Percentiles rank a stretch among this genome's conserved stretches.
Evolutionary conservation across 345 rosid species (phyloP).

Genomic region (Sonneratia caseolaris): DNA sequence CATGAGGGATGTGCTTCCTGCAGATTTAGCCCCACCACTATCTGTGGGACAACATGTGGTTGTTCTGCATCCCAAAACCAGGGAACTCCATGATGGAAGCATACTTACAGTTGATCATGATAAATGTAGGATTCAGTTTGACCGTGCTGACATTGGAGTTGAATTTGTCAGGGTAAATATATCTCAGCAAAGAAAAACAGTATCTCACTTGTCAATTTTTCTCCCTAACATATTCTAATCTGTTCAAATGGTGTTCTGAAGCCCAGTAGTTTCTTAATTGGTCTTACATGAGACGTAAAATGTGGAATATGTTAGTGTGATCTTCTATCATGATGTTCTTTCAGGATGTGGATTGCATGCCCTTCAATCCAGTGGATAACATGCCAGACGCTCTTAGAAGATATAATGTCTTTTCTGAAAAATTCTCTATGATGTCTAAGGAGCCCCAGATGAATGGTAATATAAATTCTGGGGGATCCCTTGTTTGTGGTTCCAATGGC

Average conservation of each 20-base stretch:
- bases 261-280: neutral
- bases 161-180: constrained; percentile 71
- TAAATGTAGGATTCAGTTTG: constrained; percentile 76
- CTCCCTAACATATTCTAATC: neutral
- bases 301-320: neutral
- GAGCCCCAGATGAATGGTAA: constrained; percentile 42
- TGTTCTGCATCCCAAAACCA: constrained; percentile 81
- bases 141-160: constrained; percentile 68
- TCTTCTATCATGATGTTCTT: constrained; percentile 12
- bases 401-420: constrained; percentile 30
- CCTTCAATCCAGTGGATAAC: constrained; percentile 67
- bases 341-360: constrained; percentile 99
- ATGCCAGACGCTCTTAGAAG: constrained; percentile 84
- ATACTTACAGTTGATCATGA: constrained; percentile 83
- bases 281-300: neutral
- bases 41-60: constrained; percentile 78
- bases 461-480: constrained; percentile 33
- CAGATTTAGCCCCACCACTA: constrained; percentile 85
- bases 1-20: constrained; percentile 78
- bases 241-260: neutral
- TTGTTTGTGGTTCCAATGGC: constrained; percentile 35
- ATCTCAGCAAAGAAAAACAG: neutral
- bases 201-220: neutral
- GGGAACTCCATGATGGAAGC: constrained; percentile 85
- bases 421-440: constrained; percentile 28